phyloP scores from a whole-genome alignment of 2,329 filamentous ascomycete species.

The Trichoderma semiorbis region DNA sequence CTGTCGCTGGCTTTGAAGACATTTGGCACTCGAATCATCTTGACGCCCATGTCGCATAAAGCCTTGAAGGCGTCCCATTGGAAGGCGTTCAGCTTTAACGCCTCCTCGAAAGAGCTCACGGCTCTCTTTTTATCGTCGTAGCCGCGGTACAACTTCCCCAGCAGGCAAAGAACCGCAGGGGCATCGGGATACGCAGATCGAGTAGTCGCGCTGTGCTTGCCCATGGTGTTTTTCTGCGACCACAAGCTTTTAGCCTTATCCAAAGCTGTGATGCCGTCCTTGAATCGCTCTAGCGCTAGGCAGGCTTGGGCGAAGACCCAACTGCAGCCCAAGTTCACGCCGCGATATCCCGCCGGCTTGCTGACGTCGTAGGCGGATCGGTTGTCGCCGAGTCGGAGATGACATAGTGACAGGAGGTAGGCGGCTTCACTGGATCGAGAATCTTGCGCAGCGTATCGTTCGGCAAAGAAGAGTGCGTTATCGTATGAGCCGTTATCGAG shows the following conservation, averaged over 20 bases:
- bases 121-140: slow-evolving; percentile 82
- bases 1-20: slow-evolving; percentile 73
- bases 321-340: slow-evolving; percentile 77
- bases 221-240: slow-evolving; percentile 71
- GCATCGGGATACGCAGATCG: slow-evolving; percentile 77
- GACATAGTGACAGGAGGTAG: slow-evolving; percentile 80
- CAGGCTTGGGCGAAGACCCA: slow-evolving; percentile 92
- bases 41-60: slow-evolving; percentile 82
- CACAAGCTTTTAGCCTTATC: slow-evolving; percentile 79
- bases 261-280: slow-evolving; percentile 77
- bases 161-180: slow-evolving; percentile 74
- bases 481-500: slow-evolving; percentile 87
- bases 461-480: slow-evolving; percentile 91
- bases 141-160: slow-evolving; percentile 82
- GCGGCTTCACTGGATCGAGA: slow-evolving; percentile 74
- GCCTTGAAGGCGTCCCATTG: slow-evolving; percentile 96
- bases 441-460: slow-evolving; percentile 81
- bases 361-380: slow-evolving; percentile 83
- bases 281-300: slow-evolving; percentile 70
- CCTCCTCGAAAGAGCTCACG: slow-evolving; percentile 80
- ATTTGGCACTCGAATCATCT: slow-evolving; percentile 76
- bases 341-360: slow-evolving; percentile 66
- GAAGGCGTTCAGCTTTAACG: slow-evolving; percentile 86
- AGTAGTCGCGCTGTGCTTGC: slow-evolving; percentile 74
- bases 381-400: slow-evolving; percentile 76